phyloP scores from a whole-genome alignment of 192 early-diverging fungal species.

The Kickxella alabastrina region DNA sequence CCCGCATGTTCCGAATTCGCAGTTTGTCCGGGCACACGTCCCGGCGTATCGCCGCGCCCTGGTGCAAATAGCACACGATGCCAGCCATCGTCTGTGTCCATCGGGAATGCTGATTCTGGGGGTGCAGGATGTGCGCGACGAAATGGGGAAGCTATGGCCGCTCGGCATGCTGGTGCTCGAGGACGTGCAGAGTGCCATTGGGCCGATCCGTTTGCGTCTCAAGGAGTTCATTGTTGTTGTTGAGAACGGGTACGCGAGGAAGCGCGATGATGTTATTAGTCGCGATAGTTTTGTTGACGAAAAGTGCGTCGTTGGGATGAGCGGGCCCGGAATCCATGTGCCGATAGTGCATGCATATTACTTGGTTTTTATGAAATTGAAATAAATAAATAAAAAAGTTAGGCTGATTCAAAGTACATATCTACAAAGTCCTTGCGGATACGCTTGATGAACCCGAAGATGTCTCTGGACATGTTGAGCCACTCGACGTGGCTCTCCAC shows the following conservation, averaged over 20 bases:
- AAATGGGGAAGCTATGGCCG: constrained; percentile 64
- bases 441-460: constrained; percentile 67
- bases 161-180: constrained; percentile 71
- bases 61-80: constrained; percentile 60
- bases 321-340: constrained; percentile 15
- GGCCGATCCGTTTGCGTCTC: constrained; percentile 38
- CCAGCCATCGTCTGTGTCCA: constrained; percentile 54
- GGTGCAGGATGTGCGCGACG: constrained; percentile 64
- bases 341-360: constrained; percentile 55
- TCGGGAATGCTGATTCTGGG: constrained; percentile 67
- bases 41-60: constrained; percentile 59
- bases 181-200: constrained; percentile 62
- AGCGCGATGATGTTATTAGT: constrained; percentile 42
- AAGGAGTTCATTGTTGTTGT: constrained; percentile 55
- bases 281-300: constrained; percentile 43
- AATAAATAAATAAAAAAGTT: constrained; percentile 8
- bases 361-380: constrained; percentile 52
- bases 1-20: constrained; percentile 57
- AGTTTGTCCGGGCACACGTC: constrained; percentile 49
- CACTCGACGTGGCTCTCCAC: constrained; percentile 48
- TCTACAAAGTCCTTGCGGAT: constrained; percentile 59
- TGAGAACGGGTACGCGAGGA: constrained; percentile 44
- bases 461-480: constrained; percentile 62
- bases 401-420: constrained; percentile 9
- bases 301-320: constrained; percentile 22